phyloP scores from a whole-genome alignment of 2,329 filamentous ascomycete species.

The Trichothecium sympodiale region DNA sequence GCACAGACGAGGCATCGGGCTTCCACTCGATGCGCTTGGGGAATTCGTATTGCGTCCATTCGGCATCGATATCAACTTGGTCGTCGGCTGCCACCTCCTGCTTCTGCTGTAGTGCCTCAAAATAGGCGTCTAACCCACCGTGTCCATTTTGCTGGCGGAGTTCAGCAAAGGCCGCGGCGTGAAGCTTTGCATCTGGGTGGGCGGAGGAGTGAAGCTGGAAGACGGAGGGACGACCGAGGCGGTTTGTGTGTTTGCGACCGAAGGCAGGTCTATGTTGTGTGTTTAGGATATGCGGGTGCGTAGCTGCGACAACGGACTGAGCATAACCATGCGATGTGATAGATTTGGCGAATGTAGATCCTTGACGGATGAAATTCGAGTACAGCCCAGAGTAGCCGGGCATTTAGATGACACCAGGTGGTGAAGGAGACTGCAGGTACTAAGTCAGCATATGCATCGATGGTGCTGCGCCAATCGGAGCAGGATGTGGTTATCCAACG shows the following conservation, averaged over 20 bases:
- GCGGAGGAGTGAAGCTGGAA: conserved; percentile 69
- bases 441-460: conserved; percentile 16
- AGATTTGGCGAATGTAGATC: conserved; percentile 74
- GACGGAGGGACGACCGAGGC: conserved; percentile 41
- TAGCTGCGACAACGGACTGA: conserved; percentile 91
- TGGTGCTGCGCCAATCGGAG: no score
- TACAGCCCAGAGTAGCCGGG: conserved; percentile 58
- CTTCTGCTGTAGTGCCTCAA: conserved; percentile 76
- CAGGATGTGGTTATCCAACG: conserved; percentile 1
- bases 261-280: conserved; percentile 57
- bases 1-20: conserved; percentile 42
- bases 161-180: conserved; percentile 32
- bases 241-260: conserved; percentile 44
- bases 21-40: conserved; percentile 86
- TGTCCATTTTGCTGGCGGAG: conserved; percentile 43
- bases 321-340: conserved; percentile 96
- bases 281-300: conserved; percentile 68
- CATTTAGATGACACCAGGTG: conserved; percentile 78
- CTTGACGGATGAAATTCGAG: conserved; percentile 86
- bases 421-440: conserved; percentile 37
- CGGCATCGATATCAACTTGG: conserved; percentile 48
- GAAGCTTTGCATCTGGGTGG: conserved; percentile 44
- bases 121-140: conserved; percentile 77
- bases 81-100: conserved; percentile 37
- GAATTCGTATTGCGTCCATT: conserved; percentile 89